Conservation (phyloP, 2,329 filamentous ascomycete species). For the Penicillium palitans region DNA sequence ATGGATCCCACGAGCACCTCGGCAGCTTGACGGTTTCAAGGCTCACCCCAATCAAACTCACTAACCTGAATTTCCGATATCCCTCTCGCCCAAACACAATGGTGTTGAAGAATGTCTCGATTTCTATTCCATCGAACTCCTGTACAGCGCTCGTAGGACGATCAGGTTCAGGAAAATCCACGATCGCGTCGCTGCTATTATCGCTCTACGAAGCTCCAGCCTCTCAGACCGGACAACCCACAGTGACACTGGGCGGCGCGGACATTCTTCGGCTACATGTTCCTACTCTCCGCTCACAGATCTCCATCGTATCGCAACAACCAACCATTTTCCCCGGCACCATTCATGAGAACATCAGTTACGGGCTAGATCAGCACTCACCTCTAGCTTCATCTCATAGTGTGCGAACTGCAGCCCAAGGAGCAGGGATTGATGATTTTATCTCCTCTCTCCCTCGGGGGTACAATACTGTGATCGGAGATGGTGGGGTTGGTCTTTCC, state of each 20-base stretch:
- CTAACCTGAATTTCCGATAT: slow-evolving; percentile 69
- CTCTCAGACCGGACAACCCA: slow-evolving; percentile 25
- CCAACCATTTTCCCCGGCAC: slow-evolving; percentile 61
- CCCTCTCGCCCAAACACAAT: slow-evolving; percentile 54
- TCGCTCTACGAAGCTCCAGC: slow-evolving; percentile 61
- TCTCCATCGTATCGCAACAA: slow-evolving; percentile 61
- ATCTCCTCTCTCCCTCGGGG: slow-evolving; percentile 68
- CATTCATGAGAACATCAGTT: slow-evolving; percentile 62
- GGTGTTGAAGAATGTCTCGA: slow-evolving; percentile 65
- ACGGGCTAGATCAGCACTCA: slow-evolving; percentile 65
- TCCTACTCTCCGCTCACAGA: slow-evolving; percentile 58
- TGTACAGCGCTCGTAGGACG: slow-evolving; percentile 77
- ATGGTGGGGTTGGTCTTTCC: slow-evolving; percentile 70
- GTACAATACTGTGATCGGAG: slow-evolving; percentile 73
- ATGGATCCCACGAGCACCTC: slow-evolving; percentile 58
- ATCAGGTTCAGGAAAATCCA: slow-evolving; percentile 91
- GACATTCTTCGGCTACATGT: slow-evolving; percentile 63
- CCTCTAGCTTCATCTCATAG: slow-evolving; percentile 49
- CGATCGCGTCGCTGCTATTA: slow-evolving; percentile 72
- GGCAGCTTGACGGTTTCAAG: slow-evolving; percentile 49
- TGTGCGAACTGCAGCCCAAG: slow-evolving; percentile 57
- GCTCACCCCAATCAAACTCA: slow-evolving; percentile 58
- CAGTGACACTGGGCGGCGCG: slow-evolving; percentile 55
- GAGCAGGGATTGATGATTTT: slow-evolving; percentile 70
- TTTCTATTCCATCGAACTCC: slow-evolving; percentile 63